phyloP scores from a whole-genome alignment of 2,329 filamentous ascomycete species.

The Penicillium sp. region DNA sequence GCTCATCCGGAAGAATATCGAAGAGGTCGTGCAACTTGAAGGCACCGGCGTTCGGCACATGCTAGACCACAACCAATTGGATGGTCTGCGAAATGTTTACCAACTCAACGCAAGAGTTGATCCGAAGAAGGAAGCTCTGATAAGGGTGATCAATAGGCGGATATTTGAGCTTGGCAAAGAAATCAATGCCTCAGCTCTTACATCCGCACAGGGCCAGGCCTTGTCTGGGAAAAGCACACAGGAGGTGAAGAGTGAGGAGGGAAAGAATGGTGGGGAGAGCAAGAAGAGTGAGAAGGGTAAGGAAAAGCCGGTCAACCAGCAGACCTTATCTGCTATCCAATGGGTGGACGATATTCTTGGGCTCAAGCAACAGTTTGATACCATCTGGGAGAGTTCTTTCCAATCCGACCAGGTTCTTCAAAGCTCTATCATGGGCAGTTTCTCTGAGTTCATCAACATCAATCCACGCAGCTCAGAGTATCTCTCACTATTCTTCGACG shows the following conservation, averaged over 20 bases:
- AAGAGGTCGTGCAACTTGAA: slow-evolving; percentile 82
- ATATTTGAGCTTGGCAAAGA: slow-evolving; percentile 80
- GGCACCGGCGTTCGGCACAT: slow-evolving; percentile 82
- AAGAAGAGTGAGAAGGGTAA: slow-evolving; percentile 51
- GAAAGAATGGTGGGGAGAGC: slow-evolving; percentile 58
- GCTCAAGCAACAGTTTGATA: slow-evolving; percentile 89
- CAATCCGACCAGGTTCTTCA: slow-evolving; percentile 75
- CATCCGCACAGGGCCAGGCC: slow-evolving; percentile 49
- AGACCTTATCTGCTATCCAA: slow-evolving; percentile 84
- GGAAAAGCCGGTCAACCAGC: slow-evolving; percentile 68
- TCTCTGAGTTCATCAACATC: slow-evolving; percentile 91
- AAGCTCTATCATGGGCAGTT: slow-evolving; percentile 81
- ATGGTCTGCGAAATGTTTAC: slow-evolving; percentile 81
- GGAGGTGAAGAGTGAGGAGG: slow-evolving; percentile 41
- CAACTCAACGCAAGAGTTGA: slow-evolving; percentile 79
- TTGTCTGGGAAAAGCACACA: slow-evolving; percentile 43
- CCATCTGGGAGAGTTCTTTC: slow-evolving; percentile 75
- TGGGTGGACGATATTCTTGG: slow-evolving; percentile 92
- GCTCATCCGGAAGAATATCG: slow-evolving; percentile 76
- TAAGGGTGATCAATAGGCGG: slow-evolving; percentile 70
- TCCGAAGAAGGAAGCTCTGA: slow-evolving; percentile 70
- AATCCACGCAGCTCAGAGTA: slow-evolving; percentile 86
- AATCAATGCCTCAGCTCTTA: slow-evolving; percentile 70
- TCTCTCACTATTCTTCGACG: slow-evolving; percentile 94
- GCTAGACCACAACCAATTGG: slow-evolving; percentile 84